A percentile compares a stretch with the other conserved stretches of the same genome.
Conservation (phyloP, 257 asterid genomes). For the Forsythia suspensa region DNA sequence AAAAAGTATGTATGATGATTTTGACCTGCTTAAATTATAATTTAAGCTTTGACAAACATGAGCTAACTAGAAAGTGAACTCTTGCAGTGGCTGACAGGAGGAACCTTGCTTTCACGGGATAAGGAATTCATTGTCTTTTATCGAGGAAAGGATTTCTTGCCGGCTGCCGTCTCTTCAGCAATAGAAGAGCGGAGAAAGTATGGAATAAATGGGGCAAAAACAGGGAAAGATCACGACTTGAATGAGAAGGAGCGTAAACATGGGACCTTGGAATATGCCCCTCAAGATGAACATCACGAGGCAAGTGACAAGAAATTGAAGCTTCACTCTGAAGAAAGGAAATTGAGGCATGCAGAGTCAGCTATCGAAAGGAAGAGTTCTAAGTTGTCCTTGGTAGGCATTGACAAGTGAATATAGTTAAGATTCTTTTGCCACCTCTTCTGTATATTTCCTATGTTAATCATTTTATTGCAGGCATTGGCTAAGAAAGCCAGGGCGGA, state of each 20-base stretch:
- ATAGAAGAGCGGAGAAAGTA: slow-evolving; percentile 71
- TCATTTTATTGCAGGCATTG: slow-evolving; percentile 62
- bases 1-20: no score
- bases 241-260: slow-evolving; percentile 28
- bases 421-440: slow-evolving; percentile 22
- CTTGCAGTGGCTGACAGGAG: slow-evolving; percentile 93
- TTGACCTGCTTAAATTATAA: no score
- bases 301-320: slow-evolving; percentile 27
- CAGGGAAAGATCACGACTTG: slow-evolving; percentile 23
- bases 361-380: slow-evolving; percentile 53
- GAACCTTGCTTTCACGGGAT: slow-evolving; percentile 90
- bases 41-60: no score
- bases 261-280: slow-evolving; percentile 25
- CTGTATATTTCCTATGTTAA: slow-evolving; percentile 16
- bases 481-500: slow-evolving; percentile 77
- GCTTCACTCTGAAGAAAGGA: slow-evolving; percentile 38
- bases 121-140: slow-evolving; percentile 84
- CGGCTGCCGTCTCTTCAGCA: slow-evolving; percentile 90
- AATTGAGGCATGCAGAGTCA: slow-evolving; percentile 36
- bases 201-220: slow-evolving; percentile 34
- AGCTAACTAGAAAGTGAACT: slow-evolving; percentile 12
- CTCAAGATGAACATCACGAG: slow-evolving; percentile 35
- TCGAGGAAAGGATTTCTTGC: slow-evolving; percentile 96
- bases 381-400: slow-evolving; percentile 69
- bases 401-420: slow-evolving; percentile 19